Evolutionary conservation across 2,329 filamentous ascomycete genomes (phyloP).

Genomic region (Colletotrichum viniferum): DNA sequence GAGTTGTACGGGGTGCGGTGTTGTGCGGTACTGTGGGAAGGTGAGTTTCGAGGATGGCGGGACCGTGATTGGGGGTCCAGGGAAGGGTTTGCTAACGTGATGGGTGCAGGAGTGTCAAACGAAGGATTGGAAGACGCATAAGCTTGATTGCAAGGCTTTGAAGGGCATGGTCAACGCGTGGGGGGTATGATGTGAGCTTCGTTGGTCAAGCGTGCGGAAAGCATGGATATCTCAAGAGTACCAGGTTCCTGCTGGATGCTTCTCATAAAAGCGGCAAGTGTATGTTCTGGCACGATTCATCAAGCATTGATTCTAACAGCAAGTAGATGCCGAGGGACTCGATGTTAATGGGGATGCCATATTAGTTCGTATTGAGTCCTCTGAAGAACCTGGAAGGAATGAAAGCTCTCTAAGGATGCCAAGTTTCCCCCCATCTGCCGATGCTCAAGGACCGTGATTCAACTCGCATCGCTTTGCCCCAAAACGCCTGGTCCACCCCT

Average conservation of each 20-base stretch:
- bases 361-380: background rate
- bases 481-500: background rate
- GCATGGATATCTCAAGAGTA: background rate
- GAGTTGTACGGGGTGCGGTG: slow-evolving; percentile 48
- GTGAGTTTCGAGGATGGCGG: slow-evolving; percentile 35
- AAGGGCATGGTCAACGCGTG: slow-evolving; percentile 43
- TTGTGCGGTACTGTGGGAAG: slow-evolving; percentile 51
- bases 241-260: background rate
- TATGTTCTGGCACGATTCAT: no score
- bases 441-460: background rate
- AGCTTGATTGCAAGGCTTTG: slow-evolving; percentile 47
- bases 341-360: background rate
- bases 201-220: background rate
- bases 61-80: no score
- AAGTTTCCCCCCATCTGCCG: background rate
- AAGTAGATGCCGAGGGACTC: background rate
- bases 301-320: background rate
- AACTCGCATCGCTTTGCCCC: background rate
- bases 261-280: no score
- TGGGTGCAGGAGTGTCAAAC: slow-evolving; percentile 44
- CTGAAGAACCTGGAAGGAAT: background rate
- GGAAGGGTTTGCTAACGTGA: background rate
- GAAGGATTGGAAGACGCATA: slow-evolving; percentile 48
- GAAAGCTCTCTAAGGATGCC: background rate
- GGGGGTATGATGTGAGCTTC: slow-evolving; percentile 17